Evolutionary conservation across 768 basidiomycete genomes (phyloP).

Genomic region (Agrocybe chaxingu): DNA sequence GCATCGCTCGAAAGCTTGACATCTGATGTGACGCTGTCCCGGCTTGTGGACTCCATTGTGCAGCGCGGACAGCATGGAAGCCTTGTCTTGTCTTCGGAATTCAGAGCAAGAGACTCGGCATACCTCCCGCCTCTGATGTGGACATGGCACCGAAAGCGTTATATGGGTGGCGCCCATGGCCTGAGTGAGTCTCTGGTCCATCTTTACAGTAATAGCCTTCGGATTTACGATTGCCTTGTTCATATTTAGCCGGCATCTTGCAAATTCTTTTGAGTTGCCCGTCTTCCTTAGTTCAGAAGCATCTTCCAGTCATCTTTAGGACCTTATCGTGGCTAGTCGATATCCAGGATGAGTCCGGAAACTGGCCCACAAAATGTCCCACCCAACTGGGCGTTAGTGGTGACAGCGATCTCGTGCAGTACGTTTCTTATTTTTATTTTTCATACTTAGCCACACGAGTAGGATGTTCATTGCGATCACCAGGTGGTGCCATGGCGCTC

Average conservation of each 20-base stretch:
- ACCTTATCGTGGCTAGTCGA: slow-evolving; percentile 47
- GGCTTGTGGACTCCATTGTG: slow-evolving; percentile 44
- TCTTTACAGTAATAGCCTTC: neutral
- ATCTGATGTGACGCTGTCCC: slow-evolving; percentile 30
- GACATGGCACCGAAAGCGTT: slow-evolving; percentile 55
- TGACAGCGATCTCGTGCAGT: slow-evolving; percentile 48
- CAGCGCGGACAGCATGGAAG: slow-evolving; percentile 40
- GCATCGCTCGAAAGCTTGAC: slow-evolving; percentile 23
- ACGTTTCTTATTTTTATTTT: slow-evolving; percentile 10
- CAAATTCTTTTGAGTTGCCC: slow-evolving; percentile 48
- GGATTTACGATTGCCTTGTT: neutral
- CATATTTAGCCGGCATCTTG: slow-evolving; percentile 45
- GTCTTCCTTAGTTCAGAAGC: slow-evolving; percentile 25
- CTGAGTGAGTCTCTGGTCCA: slow-evolving; percentile 35
- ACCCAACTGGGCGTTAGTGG: slow-evolving; percentile 9
- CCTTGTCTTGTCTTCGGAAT: slow-evolving; percentile 24
- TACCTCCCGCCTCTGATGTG: slow-evolving; percentile 49
- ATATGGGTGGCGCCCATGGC: slow-evolving; percentile 60
- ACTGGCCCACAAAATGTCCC: slow-evolving; percentile 49
- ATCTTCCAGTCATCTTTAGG: slow-evolving; percentile 36
- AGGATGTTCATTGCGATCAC: neutral
- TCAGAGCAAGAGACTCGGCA: slow-evolving; percentile 16
- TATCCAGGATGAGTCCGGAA: slow-evolving; percentile 43
- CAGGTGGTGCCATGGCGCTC: slow-evolving; percentile 62
- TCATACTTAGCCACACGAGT: neutral